Conservation (phyloP, 1,284 basidiomycete species). For the Wallemia mellicola region DNA sequence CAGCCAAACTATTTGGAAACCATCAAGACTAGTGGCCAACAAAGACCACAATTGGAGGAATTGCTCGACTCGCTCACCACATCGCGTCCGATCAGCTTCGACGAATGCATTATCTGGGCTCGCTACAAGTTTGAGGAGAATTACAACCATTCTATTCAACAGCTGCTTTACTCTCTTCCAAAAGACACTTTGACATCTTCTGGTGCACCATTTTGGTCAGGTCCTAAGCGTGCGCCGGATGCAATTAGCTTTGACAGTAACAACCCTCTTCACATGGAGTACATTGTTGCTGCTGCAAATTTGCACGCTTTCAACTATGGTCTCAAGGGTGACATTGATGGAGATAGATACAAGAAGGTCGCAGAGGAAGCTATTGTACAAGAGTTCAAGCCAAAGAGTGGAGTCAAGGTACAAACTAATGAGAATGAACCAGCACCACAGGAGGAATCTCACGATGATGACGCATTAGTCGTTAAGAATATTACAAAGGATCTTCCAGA, state of each 20-base stretch:
- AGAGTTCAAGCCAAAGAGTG: slow-evolving; percentile 73
- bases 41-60: slow-evolving; percentile 67
- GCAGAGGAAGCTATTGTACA: slow-evolving; percentile 62
- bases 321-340: slow-evolving; percentile 62
- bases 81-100: slow-evolving; percentile 74
- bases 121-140: slow-evolving; percentile 82
- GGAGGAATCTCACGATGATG: slow-evolving; percentile 7
- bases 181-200: slow-evolving; percentile 35
- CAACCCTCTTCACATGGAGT: slow-evolving; percentile 57
- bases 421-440: slow-evolving; percentile 56
- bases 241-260: slow-evolving; percentile 56
- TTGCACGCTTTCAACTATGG: slow-evolving; percentile 97
- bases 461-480: slow-evolving; percentile 26
- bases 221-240: slow-evolving; percentile 94
- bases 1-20: slow-evolving; percentile 87
- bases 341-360: slow-evolving; percentile 48
- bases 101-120: slow-evolving; percentile 94
- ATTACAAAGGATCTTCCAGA: slow-evolving; percentile 41
- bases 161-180: slow-evolving; percentile 75
- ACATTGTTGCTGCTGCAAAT: slow-evolving; percentile 79
- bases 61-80: slow-evolving; percentile 73
- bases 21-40: slow-evolving; percentile 59
- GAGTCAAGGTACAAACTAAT: slow-evolving; percentile 77
- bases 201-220: neutral
- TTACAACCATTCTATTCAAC: slow-evolving; percentile 77